Conservation (phyloP, 2,329 filamentous ascomycete species). For the Parastagonospora avenae region DNA sequence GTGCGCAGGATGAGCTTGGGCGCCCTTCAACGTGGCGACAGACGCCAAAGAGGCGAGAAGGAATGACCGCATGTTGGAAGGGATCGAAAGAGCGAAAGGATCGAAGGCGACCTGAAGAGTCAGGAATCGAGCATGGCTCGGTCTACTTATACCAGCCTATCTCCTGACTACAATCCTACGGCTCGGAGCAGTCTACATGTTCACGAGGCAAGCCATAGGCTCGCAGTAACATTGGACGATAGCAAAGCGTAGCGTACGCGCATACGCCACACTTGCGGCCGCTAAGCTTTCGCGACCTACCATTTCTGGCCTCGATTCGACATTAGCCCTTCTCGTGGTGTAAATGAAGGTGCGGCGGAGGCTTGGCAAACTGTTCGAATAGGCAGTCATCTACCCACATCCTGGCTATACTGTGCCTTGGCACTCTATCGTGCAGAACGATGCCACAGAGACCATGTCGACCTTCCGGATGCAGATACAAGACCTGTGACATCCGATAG, state of each 20-base stretch:
- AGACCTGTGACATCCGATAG: conserved; percentile 10
- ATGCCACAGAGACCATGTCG: conserved; percentile 6
- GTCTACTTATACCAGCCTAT: conserved; percentile 17
- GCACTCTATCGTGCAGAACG: conserved; percentile 20
- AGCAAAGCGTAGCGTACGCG: conserved; percentile 7
- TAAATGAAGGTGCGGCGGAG: conserved; percentile 6
- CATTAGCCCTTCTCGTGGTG: conserved; percentile 7
- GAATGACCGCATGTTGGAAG: conserved; percentile 35
- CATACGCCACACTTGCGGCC: conserved; percentile 9
- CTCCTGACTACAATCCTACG: not conserved
- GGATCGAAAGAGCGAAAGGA: conserved; percentile 18
- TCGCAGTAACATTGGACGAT: conserved; percentile 1
- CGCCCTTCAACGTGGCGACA: conserved; percentile 26
- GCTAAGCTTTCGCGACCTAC: conserved; percentile 13
- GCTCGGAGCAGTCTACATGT: not conserved
- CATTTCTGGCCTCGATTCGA: conserved; percentile 13
- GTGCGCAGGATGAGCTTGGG: conserved; percentile 29
- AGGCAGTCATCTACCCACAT: conserved; percentile 19
- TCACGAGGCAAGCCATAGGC: conserved; percentile 1
- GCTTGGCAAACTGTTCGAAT: conserved; percentile 23
- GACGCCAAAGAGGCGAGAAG: conserved; percentile 37
- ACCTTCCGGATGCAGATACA: conserved; percentile 22
- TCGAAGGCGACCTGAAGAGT: conserved; percentile 1
- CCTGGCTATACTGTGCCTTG: conserved; percentile 13
- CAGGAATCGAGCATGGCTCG: not conserved